Conservation (phyloP, 164 flowering plant genomes). For the Amborella trichopoda region DNA sequence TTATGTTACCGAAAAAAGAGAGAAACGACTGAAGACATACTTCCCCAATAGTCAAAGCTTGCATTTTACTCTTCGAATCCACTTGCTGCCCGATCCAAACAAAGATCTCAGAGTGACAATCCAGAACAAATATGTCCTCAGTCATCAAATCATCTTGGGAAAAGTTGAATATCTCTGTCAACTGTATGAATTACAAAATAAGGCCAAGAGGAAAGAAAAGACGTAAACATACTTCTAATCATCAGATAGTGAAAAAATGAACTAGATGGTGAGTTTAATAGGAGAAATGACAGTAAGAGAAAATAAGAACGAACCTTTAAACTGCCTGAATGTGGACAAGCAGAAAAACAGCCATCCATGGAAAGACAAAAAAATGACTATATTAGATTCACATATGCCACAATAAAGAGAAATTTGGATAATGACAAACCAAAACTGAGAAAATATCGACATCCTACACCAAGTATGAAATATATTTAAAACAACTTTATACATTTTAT, state of each 20-base stretch:
- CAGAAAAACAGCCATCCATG: slow-evolving; percentile 10
- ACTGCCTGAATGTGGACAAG: slow-evolving; percentile 40
- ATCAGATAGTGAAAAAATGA: too few species aligned
- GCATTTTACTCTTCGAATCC: slow-evolving; percentile 46
- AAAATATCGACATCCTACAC: too few species aligned
- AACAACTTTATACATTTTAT: neutral
- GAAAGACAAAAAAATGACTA: too few species aligned
- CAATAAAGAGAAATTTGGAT: neutral
- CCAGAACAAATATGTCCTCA: slow-evolving; percentile 85
- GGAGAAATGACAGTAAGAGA: too few species aligned
- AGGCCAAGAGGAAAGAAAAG: too few species aligned
- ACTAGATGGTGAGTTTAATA: too few species aligned
- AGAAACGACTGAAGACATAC: slow-evolving; percentile 26
- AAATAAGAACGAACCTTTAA: slow-evolving; percentile 54
- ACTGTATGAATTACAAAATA: too few species aligned
- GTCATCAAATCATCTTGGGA: slow-evolving; percentile 97
- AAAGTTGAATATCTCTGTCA: slow-evolving; percentile 75
- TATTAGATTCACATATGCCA: slow-evolving; percentile 8
- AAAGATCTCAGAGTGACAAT: slow-evolving; percentile 80
- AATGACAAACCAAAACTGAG: slow-evolving; percentile 1
- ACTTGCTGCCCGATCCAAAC: slow-evolving; percentile 95
- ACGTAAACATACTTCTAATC: too few species aligned
- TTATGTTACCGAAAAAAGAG: too few species aligned
- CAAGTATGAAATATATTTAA: too few species aligned
- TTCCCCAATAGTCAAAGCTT: slow-evolving; percentile 80